Percentiles rank a stretch among this genome's conserved stretches.
These are phyloP conservation scores for Aspergillus sp. DNA, from an alignment of 2,329 filamentous ascomycete genomes.

Conservation along the genomic window DNA sequence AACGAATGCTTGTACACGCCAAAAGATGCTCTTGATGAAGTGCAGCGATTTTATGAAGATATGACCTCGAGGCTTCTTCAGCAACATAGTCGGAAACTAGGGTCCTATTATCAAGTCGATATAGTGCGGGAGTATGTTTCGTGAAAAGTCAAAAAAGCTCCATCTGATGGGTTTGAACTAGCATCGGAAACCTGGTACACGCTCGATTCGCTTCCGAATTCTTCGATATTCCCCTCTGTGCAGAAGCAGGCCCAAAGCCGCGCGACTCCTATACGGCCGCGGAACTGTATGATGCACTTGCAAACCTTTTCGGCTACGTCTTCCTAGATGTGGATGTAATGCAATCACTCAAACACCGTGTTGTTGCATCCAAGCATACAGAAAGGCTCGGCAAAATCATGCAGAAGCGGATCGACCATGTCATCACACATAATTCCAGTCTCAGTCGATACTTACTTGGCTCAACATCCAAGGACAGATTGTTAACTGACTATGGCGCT, in stretches of 20 bases:
- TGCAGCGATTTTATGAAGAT: constrained; percentile 1
- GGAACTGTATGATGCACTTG: constrained; percentile 5
- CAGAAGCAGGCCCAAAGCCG: not conserved
- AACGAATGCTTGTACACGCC: constrained; percentile 2
- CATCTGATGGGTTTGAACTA: not conserved
- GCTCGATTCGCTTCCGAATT: constrained; percentile 3
- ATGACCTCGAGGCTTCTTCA: constrained; percentile 1
- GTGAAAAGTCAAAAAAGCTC: not conserved
- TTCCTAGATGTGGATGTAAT: constrained; percentile 10
- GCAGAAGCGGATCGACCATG: not conserved
- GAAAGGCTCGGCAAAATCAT: constrained; percentile 8
- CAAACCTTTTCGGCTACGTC: constrained; percentile 7
- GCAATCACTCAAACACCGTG: constrained; percentile 4
- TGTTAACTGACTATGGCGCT: constrained; percentile 1
- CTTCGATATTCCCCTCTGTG: constrained; percentile 2
- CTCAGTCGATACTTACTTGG: not conserved
- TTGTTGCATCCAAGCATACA: not conserved
- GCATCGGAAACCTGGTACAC: constrained; percentile 4
- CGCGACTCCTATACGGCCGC: not conserved
- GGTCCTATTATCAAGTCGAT: constrained; percentile 4
- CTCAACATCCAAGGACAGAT: not conserved
- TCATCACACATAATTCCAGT: not conserved
- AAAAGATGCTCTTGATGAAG: constrained; percentile 1
- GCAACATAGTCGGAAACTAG: not conserved
- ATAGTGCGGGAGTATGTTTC: constrained; percentile 4